Evolutionary conservation across 2,329 filamentous ascomycete species (phyloP), one percentile per base, ranked within the genome.

Genomic region (Xylaria sp.): DNA sequence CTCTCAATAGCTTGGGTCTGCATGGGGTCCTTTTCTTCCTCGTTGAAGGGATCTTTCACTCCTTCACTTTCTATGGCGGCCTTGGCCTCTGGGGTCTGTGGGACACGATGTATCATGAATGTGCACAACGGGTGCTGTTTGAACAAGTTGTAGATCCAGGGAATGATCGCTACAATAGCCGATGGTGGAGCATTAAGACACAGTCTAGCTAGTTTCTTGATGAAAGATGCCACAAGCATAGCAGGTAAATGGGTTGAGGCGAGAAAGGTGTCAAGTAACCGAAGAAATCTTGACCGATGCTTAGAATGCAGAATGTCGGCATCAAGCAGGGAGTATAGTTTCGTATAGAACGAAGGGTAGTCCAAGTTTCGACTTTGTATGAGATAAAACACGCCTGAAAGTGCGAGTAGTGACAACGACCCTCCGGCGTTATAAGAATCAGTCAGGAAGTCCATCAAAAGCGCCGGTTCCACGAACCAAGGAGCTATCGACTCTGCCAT

Each of bases 371-470:
- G 92, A 74, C 95, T 88, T 67, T 92, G 89, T 70, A 99, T 98
- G 55, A 99, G 85, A 75, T 96, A 95, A 80, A 97, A 99, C 47
- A 99, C 89, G 54, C 95, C 95, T 0, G 92, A 96, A 1, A 99
- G 83, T 1, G 96, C 93, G 19, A 97, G 84, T 4, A 99, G 83
- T 4, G 95, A 94, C 50, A 89, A 92, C 14, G 92, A 90, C 46
- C 95, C 95, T 54, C 94, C 93, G 7, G 89, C 81, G 71, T 97
- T 85, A 79, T 96, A 98, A 31, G 89, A 96, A 78, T 95, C 92
- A n/a, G 93, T 97, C 58, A 99, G 80, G 77, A 98, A 99, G 79
- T 99, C 95, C 83, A 97, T 93, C 35, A 99, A 84, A 42, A 96
- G 83, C 73, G 98, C 94, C 1, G 93, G 90, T 65, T 92, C 91